A percentile compares a stretch with the other conserved stretches of the same genome.
Evolutionary conservation across 2,329 filamentous ascomycete species (phyloP).

Genomic region (Blastomyces parvus): DNA sequence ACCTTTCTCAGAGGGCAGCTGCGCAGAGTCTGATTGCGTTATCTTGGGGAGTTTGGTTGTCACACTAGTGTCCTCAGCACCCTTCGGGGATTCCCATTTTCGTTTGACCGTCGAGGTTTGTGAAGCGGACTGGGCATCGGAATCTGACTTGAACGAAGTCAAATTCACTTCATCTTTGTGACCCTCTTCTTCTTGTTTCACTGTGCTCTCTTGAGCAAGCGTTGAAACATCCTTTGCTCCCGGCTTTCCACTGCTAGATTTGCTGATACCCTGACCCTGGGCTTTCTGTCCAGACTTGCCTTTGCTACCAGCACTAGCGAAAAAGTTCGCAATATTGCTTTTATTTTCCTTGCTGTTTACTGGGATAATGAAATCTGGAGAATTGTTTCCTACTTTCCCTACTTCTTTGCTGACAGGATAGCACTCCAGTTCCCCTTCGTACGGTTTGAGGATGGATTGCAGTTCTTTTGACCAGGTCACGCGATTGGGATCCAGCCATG

Average conservation of each 20-base stretch:
- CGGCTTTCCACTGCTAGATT: slow-evolving; percentile 22
- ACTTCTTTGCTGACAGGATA: slow-evolving; percentile 84
- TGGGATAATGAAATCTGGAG: slow-evolving; percentile 70
- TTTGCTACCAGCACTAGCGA: slow-evolving; percentile 48
- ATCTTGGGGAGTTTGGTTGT: slow-evolving; percentile 8
- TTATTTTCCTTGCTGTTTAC: slow-evolving; percentile 81
- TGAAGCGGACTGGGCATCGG: slow-evolving; percentile 15
- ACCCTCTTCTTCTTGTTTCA: slow-evolving; percentile 34
- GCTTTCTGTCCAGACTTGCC: slow-evolving; percentile 1
- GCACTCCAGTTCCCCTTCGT: slow-evolving; percentile 65
- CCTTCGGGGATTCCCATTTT: slow-evolving; percentile 12
- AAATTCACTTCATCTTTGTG: slow-evolving; percentile 1
- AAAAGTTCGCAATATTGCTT: slow-evolving; percentile 89
- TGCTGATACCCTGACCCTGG: slow-evolving; percentile 21
- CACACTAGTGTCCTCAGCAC: slow-evolving; percentile 35
- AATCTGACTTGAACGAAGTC: slow-evolving; percentile 8
- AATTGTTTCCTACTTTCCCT: slow-evolving; percentile 89
- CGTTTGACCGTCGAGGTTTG: slow-evolving; percentile 19
- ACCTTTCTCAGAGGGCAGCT: too few relatives aligned
- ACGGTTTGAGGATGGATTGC: slow-evolving; percentile 71
- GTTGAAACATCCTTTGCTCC: slow-evolving; percentile 22
- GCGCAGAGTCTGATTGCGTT: slow-evolving; percentile 3
- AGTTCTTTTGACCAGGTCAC: slow-evolving; percentile 68
- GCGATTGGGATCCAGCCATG: slow-evolving; percentile 67
- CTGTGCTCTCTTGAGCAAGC: slow-evolving; percentile 23